Conservation (phyloP, 192 early-diverging fungal genomes). For the Rhizoclosmatium globosum region DNA sequence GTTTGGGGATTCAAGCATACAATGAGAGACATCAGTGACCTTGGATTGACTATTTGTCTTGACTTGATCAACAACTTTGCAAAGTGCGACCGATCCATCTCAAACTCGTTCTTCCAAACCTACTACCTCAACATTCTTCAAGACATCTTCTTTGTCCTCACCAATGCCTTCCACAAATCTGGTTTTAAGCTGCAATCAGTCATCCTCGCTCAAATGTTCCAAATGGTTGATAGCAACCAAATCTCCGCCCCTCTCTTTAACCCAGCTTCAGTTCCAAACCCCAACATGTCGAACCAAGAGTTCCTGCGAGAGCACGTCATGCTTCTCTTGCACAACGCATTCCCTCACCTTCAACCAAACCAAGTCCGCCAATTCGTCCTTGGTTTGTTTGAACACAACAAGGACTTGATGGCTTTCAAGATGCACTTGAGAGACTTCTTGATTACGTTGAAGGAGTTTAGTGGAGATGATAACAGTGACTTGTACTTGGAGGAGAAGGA, state of each 20-base stretch:
- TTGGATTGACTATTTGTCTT: conserved; percentile 84
- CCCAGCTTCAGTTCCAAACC: conserved; percentile 72
- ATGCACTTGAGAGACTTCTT: conserved; percentile 95
- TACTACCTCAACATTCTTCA: conserved; percentile 92
- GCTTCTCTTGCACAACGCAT: conserved; percentile 84
- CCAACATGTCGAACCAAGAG: conserved; percentile 78
- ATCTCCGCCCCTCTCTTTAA: conserved; percentile 91
- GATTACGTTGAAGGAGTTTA: conserved; percentile 81
- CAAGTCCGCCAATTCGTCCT: conserved; percentile 89
- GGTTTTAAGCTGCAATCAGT: conserved; percentile 94
- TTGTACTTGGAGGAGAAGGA: conserved; percentile 93
- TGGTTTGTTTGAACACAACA: conserved; percentile 86
- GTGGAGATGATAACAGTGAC: conserved; percentile 79
- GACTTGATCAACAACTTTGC: conserved; percentile 91
- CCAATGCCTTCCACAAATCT: conserved; percentile 96
- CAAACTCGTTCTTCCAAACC: conserved; percentile 89
- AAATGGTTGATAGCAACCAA: conserved; percentile 79
- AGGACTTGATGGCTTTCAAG: conserved; percentile 86
- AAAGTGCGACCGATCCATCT: conserved; percentile 72
- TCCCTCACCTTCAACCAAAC: conserved; percentile 85
- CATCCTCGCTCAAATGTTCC: conserved; percentile 91
- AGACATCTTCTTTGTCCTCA: conserved; percentile 97
- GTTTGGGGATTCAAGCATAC: conserved; percentile 99
- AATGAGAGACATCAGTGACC: conserved; percentile 96
- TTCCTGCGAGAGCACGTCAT: conserved; percentile 88